Conservation (phyloP, 2,329 filamentous ascomycete genomes). For the Hypoxylon sp. region DNA sequence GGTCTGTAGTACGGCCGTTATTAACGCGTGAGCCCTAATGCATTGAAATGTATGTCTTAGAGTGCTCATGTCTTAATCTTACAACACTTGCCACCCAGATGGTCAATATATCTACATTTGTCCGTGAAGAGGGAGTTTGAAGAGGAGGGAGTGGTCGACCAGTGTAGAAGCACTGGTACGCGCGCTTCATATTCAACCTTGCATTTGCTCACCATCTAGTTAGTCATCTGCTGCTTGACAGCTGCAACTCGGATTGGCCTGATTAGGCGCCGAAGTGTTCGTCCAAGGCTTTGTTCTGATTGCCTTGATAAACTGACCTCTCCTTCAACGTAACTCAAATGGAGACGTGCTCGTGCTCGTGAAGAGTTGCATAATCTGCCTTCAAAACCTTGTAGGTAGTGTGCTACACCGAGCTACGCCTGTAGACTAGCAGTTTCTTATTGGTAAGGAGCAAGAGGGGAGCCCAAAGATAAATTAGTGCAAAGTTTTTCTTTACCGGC, state of each 20-base stretch:
- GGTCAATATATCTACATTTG: background rate
- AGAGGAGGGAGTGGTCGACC: slow-evolving; percentile 6
- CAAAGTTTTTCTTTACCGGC: background rate
- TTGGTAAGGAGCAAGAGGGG: background rate
- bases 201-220: slow-evolving; percentile 23
- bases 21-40: slow-evolving; percentile 8
- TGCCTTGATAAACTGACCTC: slow-evolving; percentile 14
- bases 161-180: slow-evolving; percentile 25
- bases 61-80: background rate
- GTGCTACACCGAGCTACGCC: slow-evolving; percentile 1
- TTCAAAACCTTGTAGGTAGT: background rate
- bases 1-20: background rate
- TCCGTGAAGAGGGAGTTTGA: slow-evolving; percentile 1
- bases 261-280: slow-evolving; percentile 21
- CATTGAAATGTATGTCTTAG: background rate
- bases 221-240: slow-evolving; percentile 8
- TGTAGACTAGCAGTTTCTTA: slow-evolving; percentile 9
- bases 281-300: slow-evolving; percentile 6
- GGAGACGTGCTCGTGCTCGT: slow-evolving; percentile 6
- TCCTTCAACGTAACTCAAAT: slow-evolving; percentile 4
- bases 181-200: slow-evolving; percentile 31
- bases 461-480: background rate
- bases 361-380: slow-evolving; percentile 1
- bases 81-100: background rate
- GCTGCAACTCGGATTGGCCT: slow-evolving; percentile 22